Evolutionary conservation across 495 filamentous ascomycete species (phyloP).

Genomic region (Echria macrotheca): DNA sequence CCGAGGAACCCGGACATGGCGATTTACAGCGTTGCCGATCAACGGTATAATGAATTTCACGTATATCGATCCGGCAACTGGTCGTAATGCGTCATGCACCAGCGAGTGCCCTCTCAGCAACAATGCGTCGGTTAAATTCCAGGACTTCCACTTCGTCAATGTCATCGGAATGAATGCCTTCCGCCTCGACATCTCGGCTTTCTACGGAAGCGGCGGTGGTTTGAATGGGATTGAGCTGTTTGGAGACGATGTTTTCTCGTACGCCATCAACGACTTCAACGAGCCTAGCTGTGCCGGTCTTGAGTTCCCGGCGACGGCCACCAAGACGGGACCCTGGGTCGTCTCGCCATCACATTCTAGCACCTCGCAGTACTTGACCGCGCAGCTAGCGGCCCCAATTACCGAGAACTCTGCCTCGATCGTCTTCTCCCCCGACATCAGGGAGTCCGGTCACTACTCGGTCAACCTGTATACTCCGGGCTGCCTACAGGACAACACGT

Average conservation of each 20-base stretch:
- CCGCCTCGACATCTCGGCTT: constrained; percentile 74
- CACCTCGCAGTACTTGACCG: constrained; percentile 70
- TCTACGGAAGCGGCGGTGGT: constrained; percentile 82
- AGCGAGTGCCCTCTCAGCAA: constrained; percentile 72
- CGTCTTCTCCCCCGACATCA: constrained; percentile 78
- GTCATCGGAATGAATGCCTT: constrained; percentile 83
- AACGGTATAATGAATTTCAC: constrained; percentile 96
- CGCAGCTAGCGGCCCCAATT: constrained; percentile 48
- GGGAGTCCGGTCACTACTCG: constrained; percentile 82
- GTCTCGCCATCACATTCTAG: constrained; percentile 55
- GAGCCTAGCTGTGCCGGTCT: constrained; percentile 74
- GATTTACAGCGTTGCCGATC: constrained; percentile 74
- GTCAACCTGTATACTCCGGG: constrained; percentile 89
- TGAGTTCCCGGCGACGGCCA: constrained; percentile 58
- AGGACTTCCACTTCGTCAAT: constrained; percentile 92
- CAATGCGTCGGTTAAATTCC: constrained; percentile 56
- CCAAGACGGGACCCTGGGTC: constrained; percentile 67
- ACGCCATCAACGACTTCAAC: constrained; percentile 82
- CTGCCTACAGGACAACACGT: constrained; percentile 73
- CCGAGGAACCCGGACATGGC: constrained; percentile 79
- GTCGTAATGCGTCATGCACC: constrained; percentile 63
- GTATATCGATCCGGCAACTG: constrained; percentile 68
- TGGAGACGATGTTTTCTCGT: constrained; percentile 77
- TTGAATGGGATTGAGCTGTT: constrained; percentile 88
- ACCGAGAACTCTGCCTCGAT: constrained; percentile 57